Evolutionary conservation across 2,329 filamentous ascomycete species (phyloP).

Genomic region (Colletotrichum phormii): DNA sequence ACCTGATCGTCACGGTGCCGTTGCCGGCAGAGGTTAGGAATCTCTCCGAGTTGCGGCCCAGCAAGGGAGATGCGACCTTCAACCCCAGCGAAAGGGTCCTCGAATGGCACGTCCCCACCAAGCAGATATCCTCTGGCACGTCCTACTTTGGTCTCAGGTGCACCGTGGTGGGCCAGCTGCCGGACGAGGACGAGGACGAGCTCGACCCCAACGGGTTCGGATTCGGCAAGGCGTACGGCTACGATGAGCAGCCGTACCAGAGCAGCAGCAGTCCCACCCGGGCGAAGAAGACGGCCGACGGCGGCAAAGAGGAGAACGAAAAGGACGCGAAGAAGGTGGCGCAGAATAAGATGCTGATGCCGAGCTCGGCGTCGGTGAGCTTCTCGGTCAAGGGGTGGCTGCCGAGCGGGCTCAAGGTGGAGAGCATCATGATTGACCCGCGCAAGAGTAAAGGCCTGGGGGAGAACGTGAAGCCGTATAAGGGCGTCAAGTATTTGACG

Average conservation of each 20-base stretch:
- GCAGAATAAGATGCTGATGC: constrained; percentile 83
- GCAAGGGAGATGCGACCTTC: constrained; percentile 86
- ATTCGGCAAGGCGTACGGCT: constrained; percentile 62
- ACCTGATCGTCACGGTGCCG: constrained; percentile 82
- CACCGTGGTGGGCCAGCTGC: constrained; percentile 77
- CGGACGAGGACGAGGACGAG: constrained; percentile 60
- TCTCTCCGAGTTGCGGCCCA: constrained; percentile 83
- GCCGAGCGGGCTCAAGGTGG: constrained; percentile 74
- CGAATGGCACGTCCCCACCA: constrained; percentile 85
- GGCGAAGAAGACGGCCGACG: constrained; percentile 44
- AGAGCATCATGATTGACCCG: constrained; percentile 76
- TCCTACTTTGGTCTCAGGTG: constrained; percentile 81
- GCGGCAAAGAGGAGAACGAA: constrained; percentile 56
- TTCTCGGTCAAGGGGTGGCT: constrained; percentile 78
- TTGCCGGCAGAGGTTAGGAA: constrained; percentile 84
- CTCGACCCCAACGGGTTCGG: constrained; percentile 65
- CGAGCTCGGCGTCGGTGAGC: constrained; percentile 79
- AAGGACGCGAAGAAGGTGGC: constrained; percentile 69
- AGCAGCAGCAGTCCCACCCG: constrained; percentile 47
- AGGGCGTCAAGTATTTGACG: constrained; percentile 97
- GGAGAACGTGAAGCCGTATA: constrained; percentile 92
- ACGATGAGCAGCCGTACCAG: constrained; percentile 70
- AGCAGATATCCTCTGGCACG: constrained; percentile 76
- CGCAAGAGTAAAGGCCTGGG: constrained; percentile 87
- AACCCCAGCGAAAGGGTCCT: constrained; percentile 77